Conservation (phyloP, 495 filamentous ascomycete genomes). For the Aspergillus ostianus region DNA sequence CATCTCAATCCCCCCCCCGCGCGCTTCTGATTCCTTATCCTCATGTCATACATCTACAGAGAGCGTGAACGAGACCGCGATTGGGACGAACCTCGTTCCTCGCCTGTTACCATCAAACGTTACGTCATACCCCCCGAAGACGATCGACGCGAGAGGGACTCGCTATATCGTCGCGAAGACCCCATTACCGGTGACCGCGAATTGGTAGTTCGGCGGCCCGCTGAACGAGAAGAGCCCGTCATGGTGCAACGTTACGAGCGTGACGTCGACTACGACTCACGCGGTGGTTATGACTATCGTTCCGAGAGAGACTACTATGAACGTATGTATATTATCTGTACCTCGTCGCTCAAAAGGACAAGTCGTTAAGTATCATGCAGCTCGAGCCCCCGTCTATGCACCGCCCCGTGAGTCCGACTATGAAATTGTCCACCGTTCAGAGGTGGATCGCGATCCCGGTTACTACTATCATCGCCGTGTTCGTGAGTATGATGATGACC, state of each 20-base stretch:
- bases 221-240: constrained; percentile 43
- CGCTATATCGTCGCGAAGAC: constrained; percentile 39
- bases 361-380: constrained; percentile 76
- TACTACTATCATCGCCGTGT: constrained; percentile 66
- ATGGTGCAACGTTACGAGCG: constrained; percentile 43
- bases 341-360: constrained; percentile 53
- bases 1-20: background rate
- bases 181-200: constrained; percentile 38
- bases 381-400: constrained; percentile 65
- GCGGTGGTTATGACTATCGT: constrained; percentile 35
- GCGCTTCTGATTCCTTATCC: constrained; percentile 10
- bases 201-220: constrained; percentile 49
- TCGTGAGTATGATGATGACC: constrained; percentile 55
- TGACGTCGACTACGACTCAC: constrained; percentile 42
- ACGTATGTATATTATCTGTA: constrained; percentile 37
- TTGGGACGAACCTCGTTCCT: constrained; percentile 41
- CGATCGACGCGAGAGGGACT: constrained; percentile 43
- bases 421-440: constrained; percentile 66
- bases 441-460: constrained; percentile 51
- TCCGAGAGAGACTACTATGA: constrained; percentile 60
- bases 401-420: constrained; percentile 64
- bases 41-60: constrained; percentile 48
- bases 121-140: constrained; percentile 50
- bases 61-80: constrained; percentile 45
- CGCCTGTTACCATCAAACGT: constrained; percentile 44